These are phyloP conservation scores for Boletus tomentosulus DNA, from an alignment of 768 basidiomycete species.

Conservation along the genomic window DNA sequence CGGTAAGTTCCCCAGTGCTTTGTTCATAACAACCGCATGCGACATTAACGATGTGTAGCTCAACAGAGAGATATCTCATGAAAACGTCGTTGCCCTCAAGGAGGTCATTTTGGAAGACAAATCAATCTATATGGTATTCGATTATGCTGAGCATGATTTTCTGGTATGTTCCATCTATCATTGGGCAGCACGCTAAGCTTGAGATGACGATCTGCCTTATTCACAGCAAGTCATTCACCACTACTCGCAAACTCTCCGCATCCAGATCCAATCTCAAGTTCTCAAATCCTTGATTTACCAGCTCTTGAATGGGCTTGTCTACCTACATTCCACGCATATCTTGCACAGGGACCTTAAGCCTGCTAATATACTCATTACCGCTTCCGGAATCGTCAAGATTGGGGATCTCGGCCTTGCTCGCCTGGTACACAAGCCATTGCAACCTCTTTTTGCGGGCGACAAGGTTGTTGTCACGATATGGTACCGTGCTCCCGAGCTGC, in stretches of 20 bases:
- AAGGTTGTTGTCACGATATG: conserved; percentile 99
- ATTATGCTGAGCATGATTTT: conserved; percentile 98
- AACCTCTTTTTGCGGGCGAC: conserved; percentile 88
- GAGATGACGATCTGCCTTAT: neutral
- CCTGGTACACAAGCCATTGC: conserved; percentile 85
- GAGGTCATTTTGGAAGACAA: conserved; percentile 98
- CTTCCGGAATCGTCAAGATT: conserved; percentile 88
- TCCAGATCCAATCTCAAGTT: conserved; percentile 66
- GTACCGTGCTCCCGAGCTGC: conserved; percentile 96
- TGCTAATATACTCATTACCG: conserved; percentile 95
- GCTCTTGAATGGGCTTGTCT: conserved; percentile 88
- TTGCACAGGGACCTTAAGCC: conserved; percentile 98
- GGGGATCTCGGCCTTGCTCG: conserved; percentile 97
- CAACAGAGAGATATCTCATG: conserved; percentile 85
- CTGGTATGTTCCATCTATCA: conserved; percentile 51
- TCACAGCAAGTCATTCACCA: conserved; percentile 96
- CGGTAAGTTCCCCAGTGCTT: conserved; percentile 46
- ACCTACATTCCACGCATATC: conserved; percentile 92
- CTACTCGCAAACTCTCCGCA: conserved; percentile 86
- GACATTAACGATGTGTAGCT: conserved; percentile 42
- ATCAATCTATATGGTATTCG: conserved; percentile 99
- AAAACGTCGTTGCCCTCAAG: conserved; percentile 85
- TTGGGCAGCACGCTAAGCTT: neutral
- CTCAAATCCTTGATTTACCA: conserved; percentile 94
- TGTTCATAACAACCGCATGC: conserved; percentile 15